Evolutionary conservation across 1,284 basidiomycete genomes (phyloP), one percentile per base, ranked within the genome.

Genomic region (Sporisorium scitamineum): DNA sequence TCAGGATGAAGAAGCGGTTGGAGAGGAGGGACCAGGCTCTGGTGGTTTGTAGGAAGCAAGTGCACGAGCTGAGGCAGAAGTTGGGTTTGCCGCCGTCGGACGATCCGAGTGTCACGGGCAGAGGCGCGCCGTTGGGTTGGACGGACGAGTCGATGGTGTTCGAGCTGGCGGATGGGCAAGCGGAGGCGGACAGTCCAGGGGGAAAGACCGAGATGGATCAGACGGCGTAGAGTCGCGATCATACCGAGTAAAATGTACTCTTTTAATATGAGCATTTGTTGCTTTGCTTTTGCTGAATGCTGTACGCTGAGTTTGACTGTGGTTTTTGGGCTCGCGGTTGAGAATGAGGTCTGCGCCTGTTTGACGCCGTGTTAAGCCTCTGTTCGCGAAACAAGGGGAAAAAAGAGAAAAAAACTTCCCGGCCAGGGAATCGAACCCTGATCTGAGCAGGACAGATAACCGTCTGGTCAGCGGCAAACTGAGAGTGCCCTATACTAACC

Each of bases 21-120:
- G 92, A 93, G 60, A 88, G 94, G 81, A 88, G 96, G 54, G 94
- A 98, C 81, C 88, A 88, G 52, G 94, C 94, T 85, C 92, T 98
- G 80, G 88, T 87, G 62, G 87, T 85, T 76, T 85, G 97, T 79
- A 88, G 94, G 64, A 86, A 85, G 71, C 93, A 95, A 86, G 88
- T 97, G 24, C 84, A 85, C 60, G 88, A 90, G 67, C 86, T 95
- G 82, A 88, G 92, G 48, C 68, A 80, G 48, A 69, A 78, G 44
- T 78, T 88, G 45, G 85, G 85, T 7, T 31, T 78, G 52, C 60
- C 54, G 22, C 44, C 52, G 2, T 47, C 54, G 16, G 66, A 72
- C 9, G 74, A 76, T 39, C 69, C 73, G 8, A 68, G 65, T 34
- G 29, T 76, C 6, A 71, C 69, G 10, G 73, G 73, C 0, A 55